Evolutionary conservation across 805 yeast genomes (phyloP).

Genomic region (Sugiyamaella marilandica): DNA sequence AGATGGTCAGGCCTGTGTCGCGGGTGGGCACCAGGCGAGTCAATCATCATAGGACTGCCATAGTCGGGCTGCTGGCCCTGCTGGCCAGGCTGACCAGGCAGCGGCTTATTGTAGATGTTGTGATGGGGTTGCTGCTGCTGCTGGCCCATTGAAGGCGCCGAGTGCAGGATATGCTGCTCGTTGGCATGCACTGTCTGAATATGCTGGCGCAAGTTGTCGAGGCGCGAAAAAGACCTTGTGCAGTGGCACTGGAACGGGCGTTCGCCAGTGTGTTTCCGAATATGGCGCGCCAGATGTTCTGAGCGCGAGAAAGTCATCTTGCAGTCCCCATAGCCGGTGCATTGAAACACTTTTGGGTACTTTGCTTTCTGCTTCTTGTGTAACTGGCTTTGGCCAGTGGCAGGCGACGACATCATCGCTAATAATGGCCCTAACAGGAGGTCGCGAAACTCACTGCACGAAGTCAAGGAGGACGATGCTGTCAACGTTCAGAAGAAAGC

Average conservation of each 20-base stretch:
- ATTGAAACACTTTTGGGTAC: constrained; percentile 58
- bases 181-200: constrained; percentile 75
- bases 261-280: constrained; percentile 91
- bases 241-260: constrained; percentile 85
- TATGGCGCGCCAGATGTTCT: constrained; percentile 89
- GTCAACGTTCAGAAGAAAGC: too few relatives aligned
- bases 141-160: constrained; percentile 19
- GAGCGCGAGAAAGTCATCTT: constrained; percentile 84
- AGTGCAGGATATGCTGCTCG: constrained; percentile 34
- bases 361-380: constrained; percentile 25
- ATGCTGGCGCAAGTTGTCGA: constrained; percentile 89
- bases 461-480: too few relatives aligned
- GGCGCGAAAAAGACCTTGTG: constrained; percentile 68
- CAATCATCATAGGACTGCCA: constrained; percentile 9
- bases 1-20: constrained; percentile 17
- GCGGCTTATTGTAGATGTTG: constrained; percentile 13
- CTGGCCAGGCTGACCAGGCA: constrained; percentile 2
- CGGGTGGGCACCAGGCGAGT: background rate
- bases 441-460: too few relatives aligned
- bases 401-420: background rate
- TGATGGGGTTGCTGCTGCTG: constrained; percentile 16
- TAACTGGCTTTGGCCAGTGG: background rate
- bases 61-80: background rate
- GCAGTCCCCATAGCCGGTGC: constrained; percentile 83
- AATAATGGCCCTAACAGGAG: too few relatives aligned